A percentile compares a stretch with the other conserved stretches of the same genome.
phyloP scores from a whole-genome alignment of 768 basidiomycete species.

The Strobilomyces dryophilus region DNA sequence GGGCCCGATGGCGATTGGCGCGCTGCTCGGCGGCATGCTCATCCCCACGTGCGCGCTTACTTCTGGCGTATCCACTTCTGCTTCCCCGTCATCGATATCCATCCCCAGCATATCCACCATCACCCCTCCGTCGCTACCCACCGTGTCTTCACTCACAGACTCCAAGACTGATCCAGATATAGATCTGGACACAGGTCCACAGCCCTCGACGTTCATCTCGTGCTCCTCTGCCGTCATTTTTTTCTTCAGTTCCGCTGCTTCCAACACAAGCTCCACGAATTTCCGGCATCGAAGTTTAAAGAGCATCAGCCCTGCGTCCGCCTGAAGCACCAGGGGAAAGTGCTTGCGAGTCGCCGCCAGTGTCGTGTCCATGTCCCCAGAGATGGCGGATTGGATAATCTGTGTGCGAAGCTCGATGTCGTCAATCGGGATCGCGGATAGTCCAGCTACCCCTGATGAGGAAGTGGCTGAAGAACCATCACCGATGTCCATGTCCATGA shows the following conservation, averaged over 20 bases:
- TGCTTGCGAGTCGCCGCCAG: constrained; percentile 50
- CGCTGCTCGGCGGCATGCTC: constrained; percentile 14
- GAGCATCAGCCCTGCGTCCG: constrained; percentile 65
- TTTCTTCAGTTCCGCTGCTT: constrained; percentile 67
- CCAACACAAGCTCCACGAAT: constrained; percentile 78
- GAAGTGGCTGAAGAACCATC: constrained; percentile 13
- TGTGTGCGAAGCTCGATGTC: constrained; percentile 67
- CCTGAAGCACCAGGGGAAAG: constrained; percentile 62
- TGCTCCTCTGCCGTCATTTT: constrained; percentile 44
- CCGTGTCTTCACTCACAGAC: constrained; percentile 33
- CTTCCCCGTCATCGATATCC: constrained; percentile 42
- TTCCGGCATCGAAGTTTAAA: constrained; percentile 83
- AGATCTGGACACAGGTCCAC: constrained; percentile 23
- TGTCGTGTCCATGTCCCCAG: constrained; percentile 69
- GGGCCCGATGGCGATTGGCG: constrained; percentile 29
- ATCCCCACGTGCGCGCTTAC: constrained; percentile 9
- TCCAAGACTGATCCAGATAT: constrained; percentile 23
- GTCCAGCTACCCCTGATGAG: constrained; percentile 7
- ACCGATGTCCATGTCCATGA: constrained; percentile 44
- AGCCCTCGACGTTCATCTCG: constrained; percentile 28
- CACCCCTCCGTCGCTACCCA: constrained; percentile 38
- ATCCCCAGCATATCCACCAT: constrained; percentile 50
- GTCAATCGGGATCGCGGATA: constrained; percentile 31
- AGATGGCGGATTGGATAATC: constrained; percentile 64
- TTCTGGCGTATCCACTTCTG: constrained; percentile 29